phyloP scores from a whole-genome alignment of 345 rosid species.

The Noccaea bulbosa region DNA sequence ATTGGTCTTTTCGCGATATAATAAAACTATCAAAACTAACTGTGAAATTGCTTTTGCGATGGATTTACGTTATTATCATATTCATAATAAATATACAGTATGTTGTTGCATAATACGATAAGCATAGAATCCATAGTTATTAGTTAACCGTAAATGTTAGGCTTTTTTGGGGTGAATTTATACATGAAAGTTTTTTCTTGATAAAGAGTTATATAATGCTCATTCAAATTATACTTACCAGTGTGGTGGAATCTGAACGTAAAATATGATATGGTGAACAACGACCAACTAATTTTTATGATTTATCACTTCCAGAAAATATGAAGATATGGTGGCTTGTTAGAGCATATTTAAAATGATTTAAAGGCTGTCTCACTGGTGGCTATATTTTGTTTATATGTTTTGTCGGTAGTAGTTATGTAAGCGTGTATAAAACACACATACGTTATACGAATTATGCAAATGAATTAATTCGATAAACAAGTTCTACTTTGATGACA shows the following conservation, averaged over 20 bases:
- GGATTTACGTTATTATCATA: neutral
- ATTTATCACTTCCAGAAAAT: slow-evolving; percentile 19
- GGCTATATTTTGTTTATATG: slow-evolving; percentile 34
- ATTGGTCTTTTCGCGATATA: neutral
- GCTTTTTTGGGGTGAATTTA: neutral
- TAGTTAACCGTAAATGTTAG: too few species aligned
- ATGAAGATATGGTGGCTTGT: slow-evolving; percentile 20
- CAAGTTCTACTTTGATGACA: neutral
- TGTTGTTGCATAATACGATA: neutral
- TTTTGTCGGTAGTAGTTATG: slow-evolving; percentile 39
- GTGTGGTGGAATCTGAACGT: slow-evolving; percentile 19
- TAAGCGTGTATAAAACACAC: slow-evolving; percentile 32
- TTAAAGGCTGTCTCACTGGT: slow-evolving; percentile 38
- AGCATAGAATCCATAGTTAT: too few species aligned
- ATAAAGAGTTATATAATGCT: neutral
- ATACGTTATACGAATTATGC: slow-evolving; percentile 2
- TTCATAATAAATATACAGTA: neutral
- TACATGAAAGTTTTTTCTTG: neutral
- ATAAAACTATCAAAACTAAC: neutral
- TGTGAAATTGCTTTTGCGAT: slow-evolving; percentile 1
- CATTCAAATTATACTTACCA: neutral
- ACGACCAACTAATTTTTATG: neutral
- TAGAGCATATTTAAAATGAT: slow-evolving; percentile 30
- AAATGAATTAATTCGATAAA: slow-evolving; percentile 17
- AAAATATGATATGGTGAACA: slow-evolving; percentile 10